Evolutionary conservation across 2,329 filamentous ascomycete genomes (phyloP).

Genomic region (Colletotrichum tropicicola): DNA sequence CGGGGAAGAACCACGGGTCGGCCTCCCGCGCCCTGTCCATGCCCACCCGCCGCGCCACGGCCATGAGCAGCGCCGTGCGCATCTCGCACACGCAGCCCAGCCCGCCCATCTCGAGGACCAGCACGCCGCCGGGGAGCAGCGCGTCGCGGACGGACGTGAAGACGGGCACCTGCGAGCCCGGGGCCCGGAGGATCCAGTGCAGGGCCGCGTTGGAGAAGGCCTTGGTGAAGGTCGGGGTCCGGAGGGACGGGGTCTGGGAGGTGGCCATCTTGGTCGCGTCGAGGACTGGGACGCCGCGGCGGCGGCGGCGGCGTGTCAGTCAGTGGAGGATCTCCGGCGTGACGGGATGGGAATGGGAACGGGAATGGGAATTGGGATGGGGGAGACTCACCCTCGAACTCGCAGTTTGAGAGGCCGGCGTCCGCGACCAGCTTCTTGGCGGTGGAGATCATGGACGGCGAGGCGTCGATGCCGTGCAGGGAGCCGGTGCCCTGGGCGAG

Average conservation of each 20-base stretch:
- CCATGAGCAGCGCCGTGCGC: constrained; percentile 63
- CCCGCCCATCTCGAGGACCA: constrained; percentile 78
- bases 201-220: constrained; percentile 74
- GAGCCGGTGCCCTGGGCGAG: constrained; percentile 54
- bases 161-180: constrained; percentile 54
- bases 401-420: constrained; percentile 44
- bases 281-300: too few relatives aligned
- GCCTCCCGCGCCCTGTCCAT: constrained; percentile 56
- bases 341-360: background rate
- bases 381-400: constrained; percentile 50
- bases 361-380: background rate
- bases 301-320: too few relatives aligned
- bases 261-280: constrained; percentile 53
- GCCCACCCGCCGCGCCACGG: constrained; percentile 60
- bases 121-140: constrained; percentile 63
- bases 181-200: constrained; percentile 69
- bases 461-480: constrained; percentile 68
- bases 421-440: constrained; percentile 51
- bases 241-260: constrained; percentile 5
- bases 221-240: constrained; percentile 53
- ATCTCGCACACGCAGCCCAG: constrained; percentile 74
- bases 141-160: constrained; percentile 61
- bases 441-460: constrained; percentile 65
- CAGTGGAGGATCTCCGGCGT: background rate
- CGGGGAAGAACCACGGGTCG: constrained; percentile 78